Evolutionary conservation across 2,329 filamentous ascomycete genomes (phyloP).

Genomic region (Albophoma yamanashiensis): DNA sequence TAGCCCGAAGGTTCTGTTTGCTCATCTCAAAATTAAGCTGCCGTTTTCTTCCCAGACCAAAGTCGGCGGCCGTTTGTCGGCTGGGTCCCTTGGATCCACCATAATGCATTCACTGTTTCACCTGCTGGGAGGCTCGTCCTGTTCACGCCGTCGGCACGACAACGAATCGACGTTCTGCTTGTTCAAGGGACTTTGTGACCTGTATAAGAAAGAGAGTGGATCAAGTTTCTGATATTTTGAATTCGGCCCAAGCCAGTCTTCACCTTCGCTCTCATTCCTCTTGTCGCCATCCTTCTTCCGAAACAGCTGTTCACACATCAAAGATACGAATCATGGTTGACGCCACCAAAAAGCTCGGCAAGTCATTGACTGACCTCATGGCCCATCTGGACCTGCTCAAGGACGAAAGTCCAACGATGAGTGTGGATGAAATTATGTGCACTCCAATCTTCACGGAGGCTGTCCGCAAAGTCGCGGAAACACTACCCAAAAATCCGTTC

Average conservation of each 20-base stretch:
- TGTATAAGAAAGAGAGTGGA: neutral
- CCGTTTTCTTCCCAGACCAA: neutral
- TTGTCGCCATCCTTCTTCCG: neutral
- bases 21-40: neutral
- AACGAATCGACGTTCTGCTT: neutral
- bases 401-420: neutral
- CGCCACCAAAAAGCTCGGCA: neutral
- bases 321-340: neutral
- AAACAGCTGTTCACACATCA: neutral
- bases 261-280: too few species aligned
- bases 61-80: neutral
- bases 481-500: neutral
- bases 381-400: slow-evolving; percentile 4
- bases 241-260: too few species aligned
- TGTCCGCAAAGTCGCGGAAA: slow-evolving; percentile 1
- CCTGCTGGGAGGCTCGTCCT: neutral
- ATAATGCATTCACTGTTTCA: neutral
- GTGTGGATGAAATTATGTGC: slow-evolving; percentile 5
- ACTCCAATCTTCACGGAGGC: slow-evolving; percentile 9
- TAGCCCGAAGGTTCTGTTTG: neutral
- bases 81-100: neutral
- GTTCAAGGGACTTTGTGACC: neutral
- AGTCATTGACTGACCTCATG: neutral
- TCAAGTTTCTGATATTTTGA: too few species aligned
- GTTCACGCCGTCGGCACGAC: neutral